phyloP scores from a whole-genome alignment of 805 yeast species.

The Candida yuanshanica region DNA sequence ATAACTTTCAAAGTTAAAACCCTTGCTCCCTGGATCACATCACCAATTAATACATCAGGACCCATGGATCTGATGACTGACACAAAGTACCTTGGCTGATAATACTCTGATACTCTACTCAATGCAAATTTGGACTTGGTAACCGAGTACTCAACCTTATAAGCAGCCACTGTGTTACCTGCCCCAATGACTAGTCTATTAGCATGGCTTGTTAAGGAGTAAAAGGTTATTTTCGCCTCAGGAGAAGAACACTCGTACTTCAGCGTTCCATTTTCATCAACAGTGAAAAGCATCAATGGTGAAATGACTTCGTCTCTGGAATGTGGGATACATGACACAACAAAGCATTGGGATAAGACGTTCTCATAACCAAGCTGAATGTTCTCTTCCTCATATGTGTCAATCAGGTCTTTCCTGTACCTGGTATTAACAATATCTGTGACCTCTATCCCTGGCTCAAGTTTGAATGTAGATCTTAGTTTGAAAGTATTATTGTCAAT shows the following conservation, averaged over 20 bases:
- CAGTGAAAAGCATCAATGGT: constrained; percentile 28
- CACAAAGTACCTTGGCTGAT: constrained; percentile 8
- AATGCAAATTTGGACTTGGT: constrained; percentile 29
- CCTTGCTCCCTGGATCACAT: constrained; percentile 11
- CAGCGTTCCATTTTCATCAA: constrained; percentile 30
- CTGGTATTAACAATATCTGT: constrained; percentile 21
- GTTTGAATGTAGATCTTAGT: constrained; percentile 11
- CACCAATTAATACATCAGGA: constrained; percentile 18
- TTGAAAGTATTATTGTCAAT: constrained; percentile 23
- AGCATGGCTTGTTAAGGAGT: constrained; percentile 23
- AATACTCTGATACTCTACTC: constrained; percentile 19
- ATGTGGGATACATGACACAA: constrained; percentile 30
- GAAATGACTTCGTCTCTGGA: constrained; percentile 25
- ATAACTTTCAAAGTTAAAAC: constrained; percentile 12
- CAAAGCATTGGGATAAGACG: constrained; percentile 30
- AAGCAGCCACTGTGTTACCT: constrained; percentile 27
- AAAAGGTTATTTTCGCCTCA: constrained; percentile 17
- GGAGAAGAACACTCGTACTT: constrained; percentile 21
- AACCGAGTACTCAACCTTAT: constrained; percentile 28
- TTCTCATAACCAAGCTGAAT: constrained; percentile 28
- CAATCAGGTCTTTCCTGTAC: constrained; percentile 16
- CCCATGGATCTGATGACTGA: constrained; percentile 15
- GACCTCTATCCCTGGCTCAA: constrained; percentile 20
- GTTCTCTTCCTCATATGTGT: constrained; percentile 20
- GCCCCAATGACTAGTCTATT: constrained; percentile 26